Percentiles rank a stretch among this genome's conserved stretches.
Conservation (phyloP, 2,329 filamentous ascomycete genomes). For the Aspergillus amoenus region DNA sequence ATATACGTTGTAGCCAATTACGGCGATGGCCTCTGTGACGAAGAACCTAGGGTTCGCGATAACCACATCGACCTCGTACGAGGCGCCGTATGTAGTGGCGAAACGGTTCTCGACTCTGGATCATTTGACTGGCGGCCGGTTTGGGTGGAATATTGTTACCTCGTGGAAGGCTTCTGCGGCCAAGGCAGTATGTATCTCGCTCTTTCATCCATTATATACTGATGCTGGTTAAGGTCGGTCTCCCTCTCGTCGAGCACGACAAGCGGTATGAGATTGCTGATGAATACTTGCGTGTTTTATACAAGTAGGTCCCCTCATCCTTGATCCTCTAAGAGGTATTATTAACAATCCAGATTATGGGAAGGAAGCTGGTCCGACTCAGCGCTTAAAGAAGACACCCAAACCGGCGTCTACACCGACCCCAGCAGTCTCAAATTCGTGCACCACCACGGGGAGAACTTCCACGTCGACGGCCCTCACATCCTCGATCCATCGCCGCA, state of each 20-base stretch:
- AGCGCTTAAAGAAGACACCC: conserved; percentile 54
- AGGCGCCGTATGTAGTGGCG: conserved; percentile 61
- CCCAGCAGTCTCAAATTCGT: conserved; percentile 61
- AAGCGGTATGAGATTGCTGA: conserved; percentile 62
- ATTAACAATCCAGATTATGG: conserved; percentile 45
- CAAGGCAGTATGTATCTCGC: conserved; percentile 50
- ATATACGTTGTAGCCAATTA: conserved; percentile 50
- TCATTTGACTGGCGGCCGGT: conserved; percentile 60
- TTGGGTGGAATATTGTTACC: conserved; percentile 69
- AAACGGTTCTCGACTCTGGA: conserved; percentile 63
- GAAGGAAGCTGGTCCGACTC: conserved; percentile 59
- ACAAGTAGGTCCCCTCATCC: conserved; percentile 49
- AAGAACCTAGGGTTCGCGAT: conserved; percentile 64
- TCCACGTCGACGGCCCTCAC: conserved; percentile 45
- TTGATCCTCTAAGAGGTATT: not conserved
- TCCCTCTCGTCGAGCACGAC: conserved; percentile 55
- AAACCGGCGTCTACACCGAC: conserved; percentile 57
- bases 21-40: conserved; percentile 66
- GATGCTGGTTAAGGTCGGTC: conserved; percentile 51
- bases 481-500: conserved; percentile 58
- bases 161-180: conserved; percentile 63
- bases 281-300: conserved; percentile 61
- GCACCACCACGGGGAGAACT: conserved; percentile 60
- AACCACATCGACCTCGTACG: conserved; percentile 63
- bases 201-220: not conserved